Evolutionary conservation across 23 red algal species (phyloP).

Genomic region (Cyanidium caldarium): DNA sequence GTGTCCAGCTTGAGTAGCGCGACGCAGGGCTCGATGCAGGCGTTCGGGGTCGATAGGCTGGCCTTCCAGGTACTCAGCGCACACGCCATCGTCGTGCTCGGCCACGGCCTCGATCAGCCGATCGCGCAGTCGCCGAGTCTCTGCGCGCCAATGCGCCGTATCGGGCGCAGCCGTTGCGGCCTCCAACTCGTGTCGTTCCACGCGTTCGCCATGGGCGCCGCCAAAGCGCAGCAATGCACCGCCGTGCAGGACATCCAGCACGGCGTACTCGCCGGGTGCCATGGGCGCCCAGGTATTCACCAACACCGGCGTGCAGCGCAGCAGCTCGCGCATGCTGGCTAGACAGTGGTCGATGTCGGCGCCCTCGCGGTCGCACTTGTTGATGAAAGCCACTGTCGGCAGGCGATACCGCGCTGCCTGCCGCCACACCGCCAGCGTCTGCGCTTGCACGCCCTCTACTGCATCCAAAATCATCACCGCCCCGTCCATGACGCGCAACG

Average conservation of each 20-base stretch:
- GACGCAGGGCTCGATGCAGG: conserved; percentile 28
- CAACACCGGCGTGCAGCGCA: neutral
- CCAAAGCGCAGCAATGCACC: neutral
- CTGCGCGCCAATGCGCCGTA: too few relatives aligned
- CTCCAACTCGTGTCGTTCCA: neutral
- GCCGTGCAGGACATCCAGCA: neutral
- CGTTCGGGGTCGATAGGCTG: neutral
- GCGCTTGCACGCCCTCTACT: conserved; percentile 80
- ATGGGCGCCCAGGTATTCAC: neutral
- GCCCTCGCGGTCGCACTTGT: conserved; percentile 89
- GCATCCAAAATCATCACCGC: conserved; percentile 72
- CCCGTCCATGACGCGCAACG: conserved; percentile 78
- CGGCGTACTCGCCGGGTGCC: neutral
- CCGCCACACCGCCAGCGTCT: conserved; percentile 85
- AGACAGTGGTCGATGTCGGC: conserved; percentile 9
- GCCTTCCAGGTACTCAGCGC: conserved; percentile 27
- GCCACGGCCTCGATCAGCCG: conserved; percentile 54
- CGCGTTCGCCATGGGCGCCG: neutral
- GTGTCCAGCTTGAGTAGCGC: conserved; percentile 24
- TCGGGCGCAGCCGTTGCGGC: neutral
- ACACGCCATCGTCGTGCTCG: conserved; percentile 60
- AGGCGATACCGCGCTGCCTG: conserved; percentile 60
- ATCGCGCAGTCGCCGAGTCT: too few relatives aligned
- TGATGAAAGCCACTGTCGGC: conserved; percentile 62
- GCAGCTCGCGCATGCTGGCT: neutral